Evolutionary conservation across 2,329 filamentous ascomycete genomes (phyloP).

Genomic region (Talaromyces sp.): DNA sequence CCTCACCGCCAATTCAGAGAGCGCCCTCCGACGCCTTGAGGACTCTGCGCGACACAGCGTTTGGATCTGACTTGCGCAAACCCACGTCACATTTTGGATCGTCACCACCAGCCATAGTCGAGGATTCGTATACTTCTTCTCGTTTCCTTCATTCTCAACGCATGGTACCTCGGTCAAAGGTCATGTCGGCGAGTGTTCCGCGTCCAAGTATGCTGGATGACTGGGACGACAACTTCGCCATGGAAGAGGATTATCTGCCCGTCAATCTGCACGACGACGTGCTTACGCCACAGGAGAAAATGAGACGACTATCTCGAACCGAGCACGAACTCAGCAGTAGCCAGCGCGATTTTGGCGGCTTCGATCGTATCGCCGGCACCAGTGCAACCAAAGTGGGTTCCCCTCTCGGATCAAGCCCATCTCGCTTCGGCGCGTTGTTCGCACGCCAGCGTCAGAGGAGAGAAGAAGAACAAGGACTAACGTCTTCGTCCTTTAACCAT

Average conservation of each 20-base stretch:
- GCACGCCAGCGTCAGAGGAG: constrained; percentile 51
- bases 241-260: constrained; percentile 86
- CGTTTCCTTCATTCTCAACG: constrained; percentile 63
- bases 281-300: constrained; percentile 59
- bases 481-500: constrained; percentile 52
- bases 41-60: constrained; percentile 63
- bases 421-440: constrained; percentile 59
- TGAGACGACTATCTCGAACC: constrained; percentile 57
- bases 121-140: constrained; percentile 60
- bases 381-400: constrained; percentile 52
- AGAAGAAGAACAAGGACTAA: constrained; percentile 42
- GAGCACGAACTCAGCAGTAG: constrained; percentile 50
- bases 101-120: constrained; percentile 55
- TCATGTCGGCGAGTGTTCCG: constrained; percentile 60
- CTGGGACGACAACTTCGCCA: constrained; percentile 64
- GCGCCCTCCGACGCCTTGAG: constrained; percentile 62
- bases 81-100: constrained; percentile 51
- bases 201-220: constrained; percentile 52
- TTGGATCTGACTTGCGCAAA: constrained; percentile 66
- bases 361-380: constrained; percentile 47
- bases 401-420: constrained; percentile 57
- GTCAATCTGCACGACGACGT: constrained; percentile 62
- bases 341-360: constrained; percentile 48
- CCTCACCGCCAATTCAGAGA: constrained; percentile 58
- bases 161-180: constrained; percentile 51